Evolutionary conservation across 2,329 filamentous ascomycete species (phyloP), one percentile per base, ranked within the genome.

Genomic region (Fusarium ramigenum): DNA sequence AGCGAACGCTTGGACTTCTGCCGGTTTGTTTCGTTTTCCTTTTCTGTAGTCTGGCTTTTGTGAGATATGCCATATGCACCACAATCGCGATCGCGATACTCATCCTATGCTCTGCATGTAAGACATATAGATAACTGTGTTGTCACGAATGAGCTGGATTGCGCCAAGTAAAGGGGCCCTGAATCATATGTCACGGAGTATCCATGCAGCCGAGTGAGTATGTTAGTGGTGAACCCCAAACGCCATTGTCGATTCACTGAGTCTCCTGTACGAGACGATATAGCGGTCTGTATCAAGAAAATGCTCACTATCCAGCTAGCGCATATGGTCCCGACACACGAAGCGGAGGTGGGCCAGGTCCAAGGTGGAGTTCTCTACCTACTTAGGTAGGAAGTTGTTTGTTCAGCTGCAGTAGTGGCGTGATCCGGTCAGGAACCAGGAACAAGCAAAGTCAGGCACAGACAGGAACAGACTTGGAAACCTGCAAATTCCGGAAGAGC

Each of bases 351-450:
- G 40, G 62, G 52, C 65, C 62, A 70, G 73, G 69, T 52, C 54
- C 42, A 49, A 63, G 53, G 73, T 74, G 73, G 73, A 57, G 67
- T 60, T 66, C 49, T 60, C 44, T 34, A 39, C 32, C 32, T 15
- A 32, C 11, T 14, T 32, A 37, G 62, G 39, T 34, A 39, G 62
- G 44, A 52, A 37, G 53, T 59, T 66, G 23, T 62, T 66, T 56
- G 56, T 65, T 58, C 63, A 66, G 65, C 43, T 67, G 62, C 53
- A 65, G 18, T 59, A 59, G 72, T 75, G 66, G 72, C 66, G 58
- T 68, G 63, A 73, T 64, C 69, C 49, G 60, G 58, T 49, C 59
- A 76, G 71, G 73, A 67, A 73, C 63, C 72, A 75, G 75, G 74
- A 75, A 76, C 72, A 60, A 72, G 63, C 34, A 63, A 62, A 42